Conservation (phyloP, 257 asterid genomes). For the Marsdenia floribunda region DNA sequence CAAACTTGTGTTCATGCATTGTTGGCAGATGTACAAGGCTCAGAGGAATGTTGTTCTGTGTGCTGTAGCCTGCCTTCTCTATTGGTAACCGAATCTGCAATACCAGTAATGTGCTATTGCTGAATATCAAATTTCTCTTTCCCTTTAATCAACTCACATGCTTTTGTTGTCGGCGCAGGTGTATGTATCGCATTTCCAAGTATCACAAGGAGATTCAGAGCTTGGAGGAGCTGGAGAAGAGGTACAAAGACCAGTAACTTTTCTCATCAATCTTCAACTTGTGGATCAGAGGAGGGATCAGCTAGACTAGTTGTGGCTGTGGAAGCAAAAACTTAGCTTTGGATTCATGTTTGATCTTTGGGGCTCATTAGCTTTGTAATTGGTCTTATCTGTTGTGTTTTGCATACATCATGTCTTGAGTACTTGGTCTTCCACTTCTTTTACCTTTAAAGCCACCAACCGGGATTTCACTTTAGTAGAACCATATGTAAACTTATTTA, state of each 20-base stretch:
- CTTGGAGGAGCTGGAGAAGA: constrained; percentile 77
- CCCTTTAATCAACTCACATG: background rate
- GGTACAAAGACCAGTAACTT: constrained; percentile 70
- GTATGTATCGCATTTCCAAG: constrained; percentile 75
- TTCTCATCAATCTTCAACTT: background rate
- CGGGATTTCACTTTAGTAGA: background rate
- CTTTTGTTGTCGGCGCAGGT: constrained; percentile 40
- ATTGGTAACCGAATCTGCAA: constrained; percentile 43
- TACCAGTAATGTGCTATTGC: background rate
- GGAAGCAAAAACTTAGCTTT: background rate
- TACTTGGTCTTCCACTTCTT: background rate
- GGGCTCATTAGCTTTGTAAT: background rate
- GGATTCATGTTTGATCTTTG: background rate
- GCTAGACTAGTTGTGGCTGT: background rate
- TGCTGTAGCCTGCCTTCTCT: constrained; percentile 59
- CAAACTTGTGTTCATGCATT: constrained; percentile 8
- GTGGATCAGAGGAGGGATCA: background rate
- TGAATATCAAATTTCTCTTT: background rate
- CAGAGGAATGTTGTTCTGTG: constrained; percentile 80
- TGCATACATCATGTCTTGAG: background rate
- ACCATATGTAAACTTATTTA: background rate
- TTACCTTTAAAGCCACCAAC: background rate
- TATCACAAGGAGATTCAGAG: constrained; percentile 52
- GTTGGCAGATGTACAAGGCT: constrained; percentile 71
- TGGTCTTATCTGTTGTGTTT: background rate